A percentile compares a stretch with the other conserved stretches of the same genome.
These are phyloP conservation scores for Bipolaris sorokiniana DNA, from an alignment of 2,329 filamentous ascomycete species.

Conservation along the genomic window DNA sequence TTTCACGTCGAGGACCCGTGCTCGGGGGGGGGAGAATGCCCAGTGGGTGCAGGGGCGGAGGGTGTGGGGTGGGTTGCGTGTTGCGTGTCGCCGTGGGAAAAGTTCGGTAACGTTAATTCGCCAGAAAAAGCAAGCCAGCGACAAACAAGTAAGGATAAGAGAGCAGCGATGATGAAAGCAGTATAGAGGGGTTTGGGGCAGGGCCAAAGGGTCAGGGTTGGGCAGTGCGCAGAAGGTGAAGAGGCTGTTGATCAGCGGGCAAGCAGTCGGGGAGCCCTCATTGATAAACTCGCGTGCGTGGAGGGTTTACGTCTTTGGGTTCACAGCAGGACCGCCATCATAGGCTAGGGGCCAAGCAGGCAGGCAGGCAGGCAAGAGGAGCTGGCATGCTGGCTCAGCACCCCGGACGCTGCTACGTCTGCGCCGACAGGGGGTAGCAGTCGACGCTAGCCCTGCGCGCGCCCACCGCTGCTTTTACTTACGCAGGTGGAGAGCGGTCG, in stretches of 20 bases:
- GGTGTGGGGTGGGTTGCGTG: slow-evolving; percentile 31
- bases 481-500: slow-evolving; percentile 13
- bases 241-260: slow-evolving; percentile 42
- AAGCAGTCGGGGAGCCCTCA: slow-evolving; percentile 38
- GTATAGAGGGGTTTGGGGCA: slow-evolving; percentile 39
- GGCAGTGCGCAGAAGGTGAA: slow-evolving; percentile 22
- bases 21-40: slow-evolving; percentile 38
- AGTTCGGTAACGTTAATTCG: slow-evolving; percentile 34
- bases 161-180: slow-evolving; percentile 34
- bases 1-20: slow-evolving; percentile 46
- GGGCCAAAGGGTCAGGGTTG: too few species aligned
- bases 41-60: slow-evolving; percentile 39
- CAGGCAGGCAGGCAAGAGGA: slow-evolving; percentile 34
- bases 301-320: slow-evolving; percentile 40
- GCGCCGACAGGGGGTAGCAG: slow-evolving; percentile 18
- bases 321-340: slow-evolving; percentile 47
- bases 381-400: slow-evolving; percentile 38
- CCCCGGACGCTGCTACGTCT: slow-evolving; percentile 39
- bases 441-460: slow-evolving; percentile 28
- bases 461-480: slow-evolving; percentile 40
- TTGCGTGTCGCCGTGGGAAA: slow-evolving; percentile 36
- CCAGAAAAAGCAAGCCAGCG: slow-evolving; percentile 29
- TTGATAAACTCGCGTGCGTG: slow-evolving; percentile 45
- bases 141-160: slow-evolving; percentile 48
- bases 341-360: slow-evolving; percentile 46